Percentiles rank a stretch among this genome's conserved stretches.
Evolutionary conservation across 2,329 filamentous ascomycete species (phyloP).

Genomic region (Bipolaris sorokiniana): DNA sequence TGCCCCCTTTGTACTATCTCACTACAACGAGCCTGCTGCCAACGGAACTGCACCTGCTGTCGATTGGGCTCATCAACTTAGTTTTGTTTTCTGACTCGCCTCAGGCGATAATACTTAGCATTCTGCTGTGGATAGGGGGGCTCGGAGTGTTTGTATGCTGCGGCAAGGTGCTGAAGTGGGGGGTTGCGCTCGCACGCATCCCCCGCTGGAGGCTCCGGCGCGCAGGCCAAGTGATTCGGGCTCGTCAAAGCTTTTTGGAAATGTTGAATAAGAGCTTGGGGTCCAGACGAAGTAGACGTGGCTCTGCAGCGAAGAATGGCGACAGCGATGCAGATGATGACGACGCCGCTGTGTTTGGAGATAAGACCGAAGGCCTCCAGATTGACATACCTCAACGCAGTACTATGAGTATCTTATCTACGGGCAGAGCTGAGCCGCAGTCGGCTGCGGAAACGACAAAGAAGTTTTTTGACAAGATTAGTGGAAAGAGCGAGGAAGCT

Average conservation of each 20-base stretch:
- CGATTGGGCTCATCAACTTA: slow-evolving; percentile 80
- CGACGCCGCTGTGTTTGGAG: slow-evolving; percentile 39
- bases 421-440: slow-evolving; percentile 29
- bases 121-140: slow-evolving; percentile 65
- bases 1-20: slow-evolving; percentile 75
- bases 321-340: slow-evolving; percentile 60
- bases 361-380: slow-evolving; percentile 38
- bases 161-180: slow-evolving; percentile 77
- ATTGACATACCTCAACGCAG: slow-evolving; percentile 35
- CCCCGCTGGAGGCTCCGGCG: slow-evolving; percentile 88
- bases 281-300: slow-evolving; percentile 33
- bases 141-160: slow-evolving; percentile 76
- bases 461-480: slow-evolving; percentile 18
- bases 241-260: slow-evolving; percentile 53
- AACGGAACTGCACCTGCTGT: slow-evolving; percentile 86
- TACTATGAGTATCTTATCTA: slow-evolving; percentile 15
- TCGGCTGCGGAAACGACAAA: slow-evolving; percentile 41
- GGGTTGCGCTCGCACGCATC: slow-evolving; percentile 82
- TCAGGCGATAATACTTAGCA: slow-evolving; percentile 53
- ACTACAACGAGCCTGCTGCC: slow-evolving; percentile 87
- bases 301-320: slow-evolving; percentile 14
- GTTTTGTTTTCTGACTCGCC: slow-evolving; percentile 74
- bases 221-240: slow-evolving; percentile 53
- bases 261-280: slow-evolving; percentile 47
- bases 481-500: slow-evolving; percentile 3